These are phyloP conservation scores for Fraxinus sp. DNA, from an alignment of 305 asterid species.

Conservation along the genomic window DNA sequence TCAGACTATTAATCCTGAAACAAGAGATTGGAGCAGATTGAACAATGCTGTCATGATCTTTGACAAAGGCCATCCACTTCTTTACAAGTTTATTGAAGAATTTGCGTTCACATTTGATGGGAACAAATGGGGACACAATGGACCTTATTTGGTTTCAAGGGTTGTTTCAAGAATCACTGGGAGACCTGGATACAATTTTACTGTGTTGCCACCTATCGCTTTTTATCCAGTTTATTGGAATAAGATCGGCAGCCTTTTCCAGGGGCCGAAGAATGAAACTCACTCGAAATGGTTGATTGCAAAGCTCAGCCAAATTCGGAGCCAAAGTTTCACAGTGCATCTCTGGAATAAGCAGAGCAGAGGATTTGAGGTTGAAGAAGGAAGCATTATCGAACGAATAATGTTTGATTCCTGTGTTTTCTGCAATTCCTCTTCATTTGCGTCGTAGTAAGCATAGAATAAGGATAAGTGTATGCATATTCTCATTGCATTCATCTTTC, in stretches of 20 bases:
- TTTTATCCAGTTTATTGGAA: slow-evolving; percentile 94
- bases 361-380: slow-evolving; percentile 51
- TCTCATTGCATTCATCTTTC: slow-evolving; percentile 13
- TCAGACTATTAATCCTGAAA: slow-evolving; percentile 41
- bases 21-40: slow-evolving; percentile 79
- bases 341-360: slow-evolving; percentile 93
- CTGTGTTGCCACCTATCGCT: slow-evolving; percentile 62
- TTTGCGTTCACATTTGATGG: slow-evolving; percentile 86
- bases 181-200: slow-evolving; percentile 54
- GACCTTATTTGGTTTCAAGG: slow-evolving; percentile 88
- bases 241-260: slow-evolving; percentile 56
- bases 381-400: slow-evolving; percentile 67
- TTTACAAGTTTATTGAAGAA: slow-evolving; percentile 75
- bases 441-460: neutral
- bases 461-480: slow-evolving; percentile 9
- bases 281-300: slow-evolving; percentile 56
- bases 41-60: slow-evolving; percentile 87
- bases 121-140: slow-evolving; percentile 92
- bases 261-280: slow-evolving; percentile 47
- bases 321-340: slow-evolving; percentile 65
- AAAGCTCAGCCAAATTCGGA: slow-evolving; percentile 54
- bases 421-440: slow-evolving; percentile 40
- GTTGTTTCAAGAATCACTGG: slow-evolving; percentile 60
- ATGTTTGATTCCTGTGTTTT: slow-evolving; percentile 45
- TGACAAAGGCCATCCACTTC: slow-evolving; percentile 69